phyloP scores from a whole-genome alignment of 2,329 filamentous ascomycete genomes.

The Fusarium transvaalense region DNA sequence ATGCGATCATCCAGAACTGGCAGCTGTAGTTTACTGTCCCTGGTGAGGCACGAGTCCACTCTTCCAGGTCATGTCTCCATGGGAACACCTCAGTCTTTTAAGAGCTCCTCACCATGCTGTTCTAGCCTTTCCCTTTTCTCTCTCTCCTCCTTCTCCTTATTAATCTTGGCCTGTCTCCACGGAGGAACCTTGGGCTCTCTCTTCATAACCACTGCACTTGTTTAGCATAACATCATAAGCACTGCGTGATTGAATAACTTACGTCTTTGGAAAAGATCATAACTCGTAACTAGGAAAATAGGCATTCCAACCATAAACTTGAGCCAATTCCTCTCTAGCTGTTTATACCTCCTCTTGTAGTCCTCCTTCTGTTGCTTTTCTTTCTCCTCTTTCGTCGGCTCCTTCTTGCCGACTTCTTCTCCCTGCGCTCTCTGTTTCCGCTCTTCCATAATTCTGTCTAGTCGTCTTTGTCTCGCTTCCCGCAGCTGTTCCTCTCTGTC shows the following conservation, averaged over 20 bases:
- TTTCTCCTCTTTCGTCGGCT: slow-evolving; percentile 24
- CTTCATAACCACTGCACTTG: slow-evolving; percentile 49
- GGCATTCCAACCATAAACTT: slow-evolving; percentile 65
- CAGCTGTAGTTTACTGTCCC: background rate
- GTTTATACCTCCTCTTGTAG: slow-evolving; percentile 60
- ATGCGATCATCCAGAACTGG: rapidly evolving
- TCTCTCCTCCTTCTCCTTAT: slow-evolving; percentile 7
- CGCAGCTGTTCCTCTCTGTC: slow-evolving; percentile 11
- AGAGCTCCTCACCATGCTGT: background rate
- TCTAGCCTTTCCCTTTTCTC: background rate
- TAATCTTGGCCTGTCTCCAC: slow-evolving; percentile 12
- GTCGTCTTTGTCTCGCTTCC: slow-evolving; percentile 8
- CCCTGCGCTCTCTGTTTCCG: slow-evolving; percentile 18
- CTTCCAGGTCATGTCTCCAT: background rate
- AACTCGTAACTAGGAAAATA: slow-evolving; percentile 67
- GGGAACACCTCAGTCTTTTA: background rate
- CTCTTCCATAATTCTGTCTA: slow-evolving; percentile 9
- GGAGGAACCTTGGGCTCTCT: slow-evolving; percentile 47
- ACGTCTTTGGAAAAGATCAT: slow-evolving; percentile 65
- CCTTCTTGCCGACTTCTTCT: background rate
- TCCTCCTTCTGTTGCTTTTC: slow-evolving; percentile 48
- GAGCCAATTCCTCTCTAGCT: slow-evolving; percentile 60
- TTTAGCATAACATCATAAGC: background rate
- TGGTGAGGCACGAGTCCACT: too few relatives aligned
- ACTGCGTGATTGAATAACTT: slow-evolving; percentile 41